phyloP scores from a whole-genome alignment of 306 rosid species.

The Lupinus albus region DNA sequence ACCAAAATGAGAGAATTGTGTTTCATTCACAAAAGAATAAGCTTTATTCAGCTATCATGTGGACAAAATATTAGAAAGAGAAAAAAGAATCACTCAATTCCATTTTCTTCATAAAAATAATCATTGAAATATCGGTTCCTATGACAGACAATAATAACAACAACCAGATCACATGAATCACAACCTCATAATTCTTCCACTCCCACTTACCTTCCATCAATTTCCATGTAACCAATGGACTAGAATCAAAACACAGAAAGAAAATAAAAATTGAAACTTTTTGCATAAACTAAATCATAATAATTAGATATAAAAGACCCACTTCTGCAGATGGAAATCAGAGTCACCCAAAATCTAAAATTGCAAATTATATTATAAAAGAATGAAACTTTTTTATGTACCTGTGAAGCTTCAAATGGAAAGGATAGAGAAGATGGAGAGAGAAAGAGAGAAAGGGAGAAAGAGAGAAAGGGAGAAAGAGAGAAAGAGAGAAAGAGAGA shows the following conservation, averaged over 20 bases:
- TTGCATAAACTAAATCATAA: neutral
- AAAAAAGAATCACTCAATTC: neutral
- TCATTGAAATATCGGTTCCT: neutral
- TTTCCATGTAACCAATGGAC: slow-evolving; percentile 29
- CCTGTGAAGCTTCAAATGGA: slow-evolving; percentile 7
- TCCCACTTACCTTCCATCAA: slow-evolving; percentile 1
- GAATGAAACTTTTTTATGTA: slow-evolving; percentile 28
- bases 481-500: too few relatives aligned
- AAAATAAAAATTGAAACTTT: neutral
- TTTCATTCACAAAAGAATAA: too few relatives aligned
- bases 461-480: too few relatives aligned
- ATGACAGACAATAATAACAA: neutral
- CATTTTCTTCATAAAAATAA: neutral
- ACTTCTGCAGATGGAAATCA: slow-evolving; percentile 16
- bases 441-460: too few relatives aligned
- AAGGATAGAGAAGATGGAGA: slow-evolving; percentile 8
- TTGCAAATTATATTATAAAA: neutral
- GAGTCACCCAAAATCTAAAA: slow-evolving; percentile 4
- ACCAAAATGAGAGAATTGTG: too few relatives aligned
- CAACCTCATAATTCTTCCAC: neutral
- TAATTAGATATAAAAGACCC: neutral
- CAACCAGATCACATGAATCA: neutral
- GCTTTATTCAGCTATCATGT: neutral
- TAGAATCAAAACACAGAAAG: neutral
- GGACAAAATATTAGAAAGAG: neutral